Percentiles rank a stretch among this genome's conserved stretches.
Conservation (phyloP, 1,139 yeast genomes). For the Wickerhamomyces sp. region DNA sequence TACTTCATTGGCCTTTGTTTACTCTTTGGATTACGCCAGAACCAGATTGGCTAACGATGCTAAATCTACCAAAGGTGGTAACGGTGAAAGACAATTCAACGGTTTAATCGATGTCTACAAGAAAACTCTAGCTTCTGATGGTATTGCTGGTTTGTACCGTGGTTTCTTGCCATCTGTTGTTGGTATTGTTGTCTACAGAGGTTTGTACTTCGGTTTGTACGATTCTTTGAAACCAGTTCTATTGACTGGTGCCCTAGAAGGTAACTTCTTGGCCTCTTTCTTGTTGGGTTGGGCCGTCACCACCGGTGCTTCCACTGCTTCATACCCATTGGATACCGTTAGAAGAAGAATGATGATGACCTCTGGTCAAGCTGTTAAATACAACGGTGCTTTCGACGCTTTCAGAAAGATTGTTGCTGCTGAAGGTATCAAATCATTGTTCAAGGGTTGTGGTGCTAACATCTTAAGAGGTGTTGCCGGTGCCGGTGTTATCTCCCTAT, state of each 20-base stretch:
- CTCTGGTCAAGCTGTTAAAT: conserved; percentile 75
- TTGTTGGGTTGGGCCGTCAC: conserved; percentile 75
- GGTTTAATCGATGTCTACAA: conserved; percentile 75
- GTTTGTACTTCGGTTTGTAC: conserved; percentile 77
- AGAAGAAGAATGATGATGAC: conserved; percentile 91
- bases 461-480: conserved; percentile 86
- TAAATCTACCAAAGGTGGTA: conserved; percentile 58
- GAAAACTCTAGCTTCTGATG: conserved; percentile 71
- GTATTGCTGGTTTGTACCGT: conserved; percentile 78
- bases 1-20: conserved; percentile 66
- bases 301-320: conserved; percentile 74
- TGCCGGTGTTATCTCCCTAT: conserved; percentile 79
- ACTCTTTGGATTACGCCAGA: conserved; percentile 80
- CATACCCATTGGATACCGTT: conserved; percentile 78
- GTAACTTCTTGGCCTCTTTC: conserved; percentile 70
- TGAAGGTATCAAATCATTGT: conserved; percentile 67
- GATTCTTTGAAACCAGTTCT: conserved; percentile 76
- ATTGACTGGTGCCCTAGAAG: conserved; percentile 66
- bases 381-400: conserved; percentile 72
- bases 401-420: conserved; percentile 65
- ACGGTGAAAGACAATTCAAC: conserved; percentile 72
- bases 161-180: conserved; percentile 81
- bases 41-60: conserved; percentile 83
- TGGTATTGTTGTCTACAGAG: conserved; percentile 80
- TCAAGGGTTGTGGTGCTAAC: conserved; percentile 88